Conservation (phyloP, 805 yeast genomes). For the Scheffersomyces ergatensis region DNA sequence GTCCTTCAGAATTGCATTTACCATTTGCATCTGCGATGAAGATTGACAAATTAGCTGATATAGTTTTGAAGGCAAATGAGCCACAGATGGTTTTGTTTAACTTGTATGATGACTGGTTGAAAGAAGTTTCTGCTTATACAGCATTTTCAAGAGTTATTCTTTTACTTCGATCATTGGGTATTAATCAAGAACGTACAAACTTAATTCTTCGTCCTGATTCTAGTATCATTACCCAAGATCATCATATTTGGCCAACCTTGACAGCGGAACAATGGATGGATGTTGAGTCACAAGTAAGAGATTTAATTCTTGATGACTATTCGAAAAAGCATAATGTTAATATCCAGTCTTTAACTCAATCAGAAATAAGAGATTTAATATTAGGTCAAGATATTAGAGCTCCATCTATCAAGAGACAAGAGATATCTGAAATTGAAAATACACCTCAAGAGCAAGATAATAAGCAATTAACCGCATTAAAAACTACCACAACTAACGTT, state of each 20-base stretch:
- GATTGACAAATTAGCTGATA: slow-evolving; percentile 73
- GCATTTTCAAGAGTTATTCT: slow-evolving; percentile 88
- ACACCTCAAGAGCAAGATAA: slow-evolving; percentile 44
- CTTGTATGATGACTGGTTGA: slow-evolving; percentile 92
- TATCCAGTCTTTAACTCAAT: slow-evolving; percentile 82
- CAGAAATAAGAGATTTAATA: slow-evolving; percentile 90
- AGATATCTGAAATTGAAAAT: slow-evolving; percentile 67
- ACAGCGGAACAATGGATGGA: slow-evolving; percentile 88
- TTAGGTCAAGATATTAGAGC: slow-evolving; percentile 92
- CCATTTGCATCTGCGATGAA: slow-evolving; percentile 88
- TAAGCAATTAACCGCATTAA: slow-evolving; percentile 66
- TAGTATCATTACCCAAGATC: slow-evolving; percentile 63
- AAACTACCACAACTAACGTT: slow-evolving; percentile 80
- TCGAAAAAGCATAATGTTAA: slow-evolving; percentile 83
- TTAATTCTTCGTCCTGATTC: slow-evolving; percentile 74
- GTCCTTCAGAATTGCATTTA: slow-evolving; percentile 83
- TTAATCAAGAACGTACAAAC: slow-evolving; percentile 74
- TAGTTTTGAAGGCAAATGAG: slow-evolving; percentile 83
- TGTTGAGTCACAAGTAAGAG: slow-evolving; percentile 84
- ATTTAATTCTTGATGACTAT: slow-evolving; percentile 80
- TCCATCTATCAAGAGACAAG: slow-evolving; percentile 84
- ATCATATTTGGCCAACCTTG: slow-evolving; percentile 93
- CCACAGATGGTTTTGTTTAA: slow-evolving; percentile 91
- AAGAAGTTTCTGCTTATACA: slow-evolving; percentile 78
- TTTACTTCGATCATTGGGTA: slow-evolving; percentile 76